These are phyloP conservation scores for Candida germanica DNA, from an alignment of 805 yeast species.

Conservation along the genomic window DNA sequence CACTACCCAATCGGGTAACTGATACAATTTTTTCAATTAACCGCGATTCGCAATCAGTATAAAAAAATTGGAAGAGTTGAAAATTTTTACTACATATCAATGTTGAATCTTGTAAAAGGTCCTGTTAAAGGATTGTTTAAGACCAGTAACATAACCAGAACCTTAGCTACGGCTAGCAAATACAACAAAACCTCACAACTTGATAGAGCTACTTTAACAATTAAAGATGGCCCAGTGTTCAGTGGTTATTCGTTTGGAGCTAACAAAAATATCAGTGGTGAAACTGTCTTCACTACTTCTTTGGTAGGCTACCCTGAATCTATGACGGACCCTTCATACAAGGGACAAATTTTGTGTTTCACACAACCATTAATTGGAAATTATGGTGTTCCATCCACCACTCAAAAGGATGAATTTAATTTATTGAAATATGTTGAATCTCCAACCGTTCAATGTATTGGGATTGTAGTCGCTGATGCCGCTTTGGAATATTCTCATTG, in stretches of 20 bases:
- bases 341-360: conserved; percentile 94
- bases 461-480: conserved; percentile 93
- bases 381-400: conserved; percentile 93
- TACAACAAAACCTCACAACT: conserved; percentile 41
- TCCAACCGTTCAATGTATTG: conserved; percentile 88
- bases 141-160: conserved; percentile 9
- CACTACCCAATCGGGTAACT: conserved; percentile 11
- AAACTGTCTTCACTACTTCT: conserved; percentile 96
- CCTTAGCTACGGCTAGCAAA: conserved; percentile 35
- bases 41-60: conserved; percentile 36
- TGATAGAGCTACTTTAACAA: conserved; percentile 85
- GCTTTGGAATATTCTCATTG: conserved; percentile 97
- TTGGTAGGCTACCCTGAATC: conserved; percentile 98
- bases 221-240: conserved; percentile 90
- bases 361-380: conserved; percentile 98
- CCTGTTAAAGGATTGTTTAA: not conserved
- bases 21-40: conserved; percentile 13
- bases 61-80: too few relatives aligned
- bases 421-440: conserved; percentile 88
- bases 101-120: too few relatives aligned
- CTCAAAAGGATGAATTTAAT: conserved; percentile 77
- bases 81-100: conserved; percentile 2
- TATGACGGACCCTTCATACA: conserved; percentile 97
- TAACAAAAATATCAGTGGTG: conserved; percentile 87
- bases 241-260: conserved; percentile 96